A percentile compares a stretch with the other conserved stretches of the same genome.
phyloP scores from a whole-genome alignment of 371 early-diverging fungal species.

The Mucor mucedo region DNA sequence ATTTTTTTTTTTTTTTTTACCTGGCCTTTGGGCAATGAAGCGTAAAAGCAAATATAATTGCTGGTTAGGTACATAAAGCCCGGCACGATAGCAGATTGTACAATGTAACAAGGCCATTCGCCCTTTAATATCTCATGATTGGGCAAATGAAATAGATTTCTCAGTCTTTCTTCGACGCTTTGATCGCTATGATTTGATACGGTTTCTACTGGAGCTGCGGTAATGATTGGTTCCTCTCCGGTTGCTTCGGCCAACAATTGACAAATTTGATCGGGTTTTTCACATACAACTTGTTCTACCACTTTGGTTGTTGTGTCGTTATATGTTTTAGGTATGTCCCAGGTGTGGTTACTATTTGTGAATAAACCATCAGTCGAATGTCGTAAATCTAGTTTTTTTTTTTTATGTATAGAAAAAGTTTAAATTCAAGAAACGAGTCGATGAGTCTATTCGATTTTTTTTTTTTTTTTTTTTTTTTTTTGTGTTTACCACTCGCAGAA shows the following conservation, averaged over 20 bases:
- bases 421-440: background rate
- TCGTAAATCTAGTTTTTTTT: slow-evolving; percentile 16
- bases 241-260: slow-evolving; percentile 50
- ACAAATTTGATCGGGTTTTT: slow-evolving; percentile 31
- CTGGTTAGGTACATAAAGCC: slow-evolving; percentile 76
- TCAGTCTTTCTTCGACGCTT: slow-evolving; percentile 60
- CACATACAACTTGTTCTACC: slow-evolving; percentile 2
- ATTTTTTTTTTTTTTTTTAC: slow-evolving; percentile 27
- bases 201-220: background rate
- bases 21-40: slow-evolving; percentile 61
- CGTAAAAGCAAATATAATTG: slow-evolving; percentile 76
- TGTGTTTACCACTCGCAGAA: slow-evolving; percentile 23
- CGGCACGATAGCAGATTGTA: slow-evolving; percentile 70
- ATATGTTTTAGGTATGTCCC: slow-evolving; percentile 25
- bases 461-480: background rate
- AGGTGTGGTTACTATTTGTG: slow-evolving; percentile 8
- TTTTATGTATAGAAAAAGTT: background rate
- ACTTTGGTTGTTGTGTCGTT: background rate
- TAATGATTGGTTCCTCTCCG: slow-evolving; percentile 25
- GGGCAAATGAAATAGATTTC: slow-evolving; percentile 64
- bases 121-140: slow-evolving; percentile 56
- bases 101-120: slow-evolving; percentile 79
- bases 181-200: slow-evolving; percentile 4
- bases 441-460: no score
- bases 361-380: slow-evolving; percentile 15